Conservation (phyloP, 192 early-diverging fungal genomes). For the Kickxella alabastrina region DNA sequence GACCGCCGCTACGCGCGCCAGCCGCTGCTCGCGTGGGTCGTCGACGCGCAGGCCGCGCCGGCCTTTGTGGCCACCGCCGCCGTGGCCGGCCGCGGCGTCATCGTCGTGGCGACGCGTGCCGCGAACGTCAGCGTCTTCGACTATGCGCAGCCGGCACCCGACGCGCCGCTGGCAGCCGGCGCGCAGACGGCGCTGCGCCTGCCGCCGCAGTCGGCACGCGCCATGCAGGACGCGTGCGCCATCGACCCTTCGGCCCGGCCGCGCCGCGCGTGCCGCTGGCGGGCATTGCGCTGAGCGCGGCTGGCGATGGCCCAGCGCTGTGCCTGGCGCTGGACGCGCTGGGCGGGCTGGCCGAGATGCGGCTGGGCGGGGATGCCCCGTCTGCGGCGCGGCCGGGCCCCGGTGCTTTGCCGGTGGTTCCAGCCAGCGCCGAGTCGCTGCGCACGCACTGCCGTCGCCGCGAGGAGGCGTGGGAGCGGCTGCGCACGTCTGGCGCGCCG, state of each 20-base stretch:
- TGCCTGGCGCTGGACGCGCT: conserved; percentile 27
- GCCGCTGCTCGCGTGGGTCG: conserved; percentile 35
- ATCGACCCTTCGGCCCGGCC: conserved; percentile 9
- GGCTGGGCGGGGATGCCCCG: background rate
- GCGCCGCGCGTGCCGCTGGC: background rate
- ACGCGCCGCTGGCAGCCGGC: conserved; percentile 25
- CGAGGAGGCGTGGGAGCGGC: conserved; percentile 17
- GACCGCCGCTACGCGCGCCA: conserved; percentile 35
- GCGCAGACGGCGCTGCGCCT: conserved; percentile 18
- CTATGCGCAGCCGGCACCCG: conserved; percentile 21
- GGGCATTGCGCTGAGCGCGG: background rate
- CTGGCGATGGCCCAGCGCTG: background rate
- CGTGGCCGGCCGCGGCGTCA: conserved; percentile 15
- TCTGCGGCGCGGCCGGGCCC: no score
- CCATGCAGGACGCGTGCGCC: conserved; percentile 25
- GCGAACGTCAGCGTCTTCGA: conserved; percentile 7
- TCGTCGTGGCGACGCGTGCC: conserved; percentile 8
- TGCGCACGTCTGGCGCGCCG: conserved; percentile 20
- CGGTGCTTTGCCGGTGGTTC: background rate
- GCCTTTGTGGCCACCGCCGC: conserved; percentile 12
- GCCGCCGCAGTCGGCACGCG: background rate
- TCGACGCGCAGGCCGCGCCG: conserved; percentile 16
- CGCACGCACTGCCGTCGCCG: background rate
- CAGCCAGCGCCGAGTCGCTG: background rate
- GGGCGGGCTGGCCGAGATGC: conserved; percentile 5